Percentiles rank a stretch among this genome's conserved stretches.
phyloP scores from a whole-genome alignment of 495 filamentous ascomycete genomes.

The Penicillium canariense region DNA sequence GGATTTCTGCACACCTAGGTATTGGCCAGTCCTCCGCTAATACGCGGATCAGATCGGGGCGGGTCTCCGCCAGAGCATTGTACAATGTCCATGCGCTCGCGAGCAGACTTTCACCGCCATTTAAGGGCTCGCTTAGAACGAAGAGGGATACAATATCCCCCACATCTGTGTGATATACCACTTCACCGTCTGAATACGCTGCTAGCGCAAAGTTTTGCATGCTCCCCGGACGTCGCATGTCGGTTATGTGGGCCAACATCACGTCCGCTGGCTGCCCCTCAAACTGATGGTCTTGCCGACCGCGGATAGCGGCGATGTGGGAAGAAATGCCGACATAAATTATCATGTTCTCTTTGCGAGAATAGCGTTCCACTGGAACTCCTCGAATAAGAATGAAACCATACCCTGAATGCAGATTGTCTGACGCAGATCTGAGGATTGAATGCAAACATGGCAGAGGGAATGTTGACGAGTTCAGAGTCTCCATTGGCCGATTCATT shows the following conservation, averaged over 20 bases:
- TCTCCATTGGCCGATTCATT: background rate
- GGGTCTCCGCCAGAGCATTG: constrained; percentile 54
- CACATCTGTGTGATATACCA: background rate
- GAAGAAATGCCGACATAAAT: constrained; percentile 55
- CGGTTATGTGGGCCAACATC: constrained; percentile 46
- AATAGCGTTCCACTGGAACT: constrained; percentile 39
- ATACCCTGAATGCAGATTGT: constrained; percentile 46
- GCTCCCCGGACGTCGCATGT: background rate
- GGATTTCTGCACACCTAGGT: constrained; percentile 47
- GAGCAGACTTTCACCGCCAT: constrained; percentile 55
- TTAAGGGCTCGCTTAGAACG: constrained; percentile 43
- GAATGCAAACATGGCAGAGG: constrained; percentile 46
- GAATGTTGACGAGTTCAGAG: constrained; percentile 26
- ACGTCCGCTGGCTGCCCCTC: constrained; percentile 26
- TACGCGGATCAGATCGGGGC: constrained; percentile 57
- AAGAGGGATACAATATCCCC: constrained; percentile 63
- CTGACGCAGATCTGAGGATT: constrained; percentile 41
- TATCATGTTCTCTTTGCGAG: constrained; percentile 50
- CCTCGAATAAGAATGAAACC: constrained; percentile 58
- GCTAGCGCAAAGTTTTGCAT: background rate
- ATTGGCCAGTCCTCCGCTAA: constrained; percentile 50
- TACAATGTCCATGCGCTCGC: constrained; percentile 58
- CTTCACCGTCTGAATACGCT: constrained; percentile 1
- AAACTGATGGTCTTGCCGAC: constrained; percentile 39
- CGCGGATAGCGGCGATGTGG: constrained; percentile 49